These are phyloP conservation scores for Halenospora varia DNA, from an alignment of 495 filamentous ascomycete genomes.

Conservation along the genomic window DNA sequence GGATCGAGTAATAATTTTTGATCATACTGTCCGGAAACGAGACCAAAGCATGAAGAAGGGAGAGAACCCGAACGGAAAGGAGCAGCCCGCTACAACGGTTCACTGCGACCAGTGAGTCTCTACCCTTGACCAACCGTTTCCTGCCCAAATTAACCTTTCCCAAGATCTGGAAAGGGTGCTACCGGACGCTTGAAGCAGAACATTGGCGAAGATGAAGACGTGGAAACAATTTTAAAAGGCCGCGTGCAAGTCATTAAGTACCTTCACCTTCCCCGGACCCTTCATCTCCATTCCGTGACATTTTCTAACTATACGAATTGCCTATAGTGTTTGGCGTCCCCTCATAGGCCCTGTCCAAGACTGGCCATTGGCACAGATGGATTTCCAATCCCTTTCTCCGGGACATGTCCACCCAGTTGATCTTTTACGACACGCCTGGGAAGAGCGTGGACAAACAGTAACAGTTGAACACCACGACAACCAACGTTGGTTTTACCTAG, in stretches of 20 bases:
- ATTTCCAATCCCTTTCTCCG: constrained; percentile 7
- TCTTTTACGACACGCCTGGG: constrained; percentile 6
- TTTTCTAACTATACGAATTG: too few relatives aligned
- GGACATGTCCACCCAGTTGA: constrained; percentile 14
- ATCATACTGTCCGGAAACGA: constrained; percentile 2
- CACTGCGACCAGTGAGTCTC: background rate
- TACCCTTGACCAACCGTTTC: background rate
- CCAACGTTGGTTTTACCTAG: background rate
- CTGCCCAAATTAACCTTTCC: background rate
- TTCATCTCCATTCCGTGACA: background rate
- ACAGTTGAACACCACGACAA: constrained; percentile 1
- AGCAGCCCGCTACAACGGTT: background rate
- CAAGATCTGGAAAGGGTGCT: background rate
- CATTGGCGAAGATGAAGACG: background rate
- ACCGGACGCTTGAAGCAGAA: background rate
- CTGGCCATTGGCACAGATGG: constrained; percentile 20
- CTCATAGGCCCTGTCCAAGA: constrained; percentile 14
- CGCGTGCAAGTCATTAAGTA: background rate
- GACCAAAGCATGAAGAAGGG: background rate
- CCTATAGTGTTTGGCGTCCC: constrained; percentile 18
- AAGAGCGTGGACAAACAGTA: constrained; percentile 15
- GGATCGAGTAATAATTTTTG: constrained; percentile 18
- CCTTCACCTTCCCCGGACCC: background rate
- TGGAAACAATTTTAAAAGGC: background rate
- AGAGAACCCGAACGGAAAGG: background rate